phyloP scores from a whole-genome alignment of 306 rosid species.

The Malus sylvestris region DNA sequence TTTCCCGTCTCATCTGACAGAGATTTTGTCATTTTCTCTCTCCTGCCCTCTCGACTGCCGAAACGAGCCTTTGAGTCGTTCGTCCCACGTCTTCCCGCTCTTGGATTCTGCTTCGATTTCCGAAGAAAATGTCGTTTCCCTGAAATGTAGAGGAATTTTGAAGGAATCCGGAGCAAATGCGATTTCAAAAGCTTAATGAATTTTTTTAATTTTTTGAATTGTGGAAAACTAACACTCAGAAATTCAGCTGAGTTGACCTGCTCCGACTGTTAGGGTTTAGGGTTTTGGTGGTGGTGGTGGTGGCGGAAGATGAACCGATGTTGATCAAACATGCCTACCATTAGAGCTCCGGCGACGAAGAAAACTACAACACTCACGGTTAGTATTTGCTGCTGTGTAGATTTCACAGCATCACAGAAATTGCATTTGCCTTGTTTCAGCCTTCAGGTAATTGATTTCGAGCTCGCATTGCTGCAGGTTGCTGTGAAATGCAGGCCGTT shows the following conservation, averaged over 20 bases:
- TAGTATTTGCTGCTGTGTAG: neutral
- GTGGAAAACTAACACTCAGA: neutral
- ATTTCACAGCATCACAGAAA: neutral
- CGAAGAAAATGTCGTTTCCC: neutral
- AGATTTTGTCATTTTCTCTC: neutral
- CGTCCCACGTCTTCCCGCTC: neutral
- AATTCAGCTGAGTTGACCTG: neutral
- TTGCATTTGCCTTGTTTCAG: conserved; percentile 3
- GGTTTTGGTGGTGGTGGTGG: neutral
- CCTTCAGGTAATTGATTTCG: neutral
- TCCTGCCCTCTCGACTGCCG: neutral
- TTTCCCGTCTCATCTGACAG: conserved; percentile 6
- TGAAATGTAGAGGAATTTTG: neutral
- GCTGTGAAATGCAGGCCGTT: conserved; percentile 57
- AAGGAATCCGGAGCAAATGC: neutral
- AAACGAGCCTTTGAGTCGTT: neutral
- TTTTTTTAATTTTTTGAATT: neutral
- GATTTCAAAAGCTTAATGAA: neutral
- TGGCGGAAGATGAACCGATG: conserved; percentile 24
- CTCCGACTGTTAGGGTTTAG: neutral
- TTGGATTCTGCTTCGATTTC: neutral
- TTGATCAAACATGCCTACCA: conserved; percentile 44
- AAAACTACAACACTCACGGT: conserved; percentile 55
- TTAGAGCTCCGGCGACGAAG: conserved; percentile 51
- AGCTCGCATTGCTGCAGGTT: conserved; percentile 29